Evolutionary conservation across 1,284 basidiomycete genomes (phyloP), one percentile per base, ranked within the genome.

Genomic region (Pseudozyma hubeiensis): DNA sequence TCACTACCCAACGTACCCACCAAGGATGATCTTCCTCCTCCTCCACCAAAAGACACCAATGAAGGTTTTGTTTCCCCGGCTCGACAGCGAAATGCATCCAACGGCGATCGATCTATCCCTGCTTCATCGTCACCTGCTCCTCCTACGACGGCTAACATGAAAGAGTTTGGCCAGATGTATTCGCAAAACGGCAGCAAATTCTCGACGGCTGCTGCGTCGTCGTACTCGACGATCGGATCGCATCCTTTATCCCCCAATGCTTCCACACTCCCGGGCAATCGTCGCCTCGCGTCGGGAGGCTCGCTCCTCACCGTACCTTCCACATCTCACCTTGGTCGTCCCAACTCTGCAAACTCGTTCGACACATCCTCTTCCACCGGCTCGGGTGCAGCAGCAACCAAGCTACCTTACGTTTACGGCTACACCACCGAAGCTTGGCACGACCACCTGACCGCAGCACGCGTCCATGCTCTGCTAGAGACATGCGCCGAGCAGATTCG

Each of bases 341-440:
- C 33, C 3, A 33, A 44, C 5, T 53, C 60, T 8, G 35, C 55
- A 0, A 47, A 44, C 14, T n/a, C 33, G 33, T 43, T 55, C 14
- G 53, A 61, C 16, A 24, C 61, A 35, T 56, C 56, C 3, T 30
- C 39, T 31, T 7, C 40, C n/a, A 14, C 24, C 5, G 29, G 14
- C 10, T 10, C 51, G 24, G 24, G 24, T 9, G 19, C 65, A 6
- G 3, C n/a, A 9, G 24, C 48, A 5, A 16, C 45, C 19, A 63
- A 53, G 11, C 2, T 60, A 7, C 44, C 57, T 3, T 74, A 69
- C 40, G 37, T 44, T 7, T 83, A 83, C 34, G 81, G 81, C 10
- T 83, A 83, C 60, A 75, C 80, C 5, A 61, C 69, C 19, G 56
- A 71, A 19, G 74, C 63, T 0, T 81, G 74, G 72, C 78, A 82